Base-by-base conservation (phyloP, 768 basidiomycete genomes). In the Lactarius evosmus region DNA sequence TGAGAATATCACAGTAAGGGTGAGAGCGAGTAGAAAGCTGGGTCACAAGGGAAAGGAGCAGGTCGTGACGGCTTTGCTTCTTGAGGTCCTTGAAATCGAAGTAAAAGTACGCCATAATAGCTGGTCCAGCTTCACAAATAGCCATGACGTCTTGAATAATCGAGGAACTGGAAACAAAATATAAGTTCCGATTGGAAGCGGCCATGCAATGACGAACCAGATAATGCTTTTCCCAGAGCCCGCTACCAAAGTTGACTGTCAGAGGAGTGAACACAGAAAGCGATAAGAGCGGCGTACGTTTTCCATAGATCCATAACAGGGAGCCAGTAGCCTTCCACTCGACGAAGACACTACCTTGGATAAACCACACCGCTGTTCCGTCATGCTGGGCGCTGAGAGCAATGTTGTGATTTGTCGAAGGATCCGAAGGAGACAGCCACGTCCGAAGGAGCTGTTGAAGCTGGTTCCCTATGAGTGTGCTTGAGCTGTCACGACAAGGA, bases 221-320 rank as follows among this genome's bases (percentile, higher is more conserved):
- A 58, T 27, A 5, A 58, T 19, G 27, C 40, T 58, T 4, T 58
- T 58, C 8, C 56, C 56, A 32, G 56, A 32, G 7, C 56, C 56
- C 41, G 56, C 56, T 58, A 33, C 30, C 1, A 32, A n/a, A 29
- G 38, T 56, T 19, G 7, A 32, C 40, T 38, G 4, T 27, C 3
- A 56, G 25, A 16, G 5, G 4, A 2, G 33, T 25, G 36, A 25
- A 19, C 8, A 25, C 1, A 53, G 6, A 3, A 8, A 1, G 36
- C 22, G 22, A 27, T 2, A 25, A 29, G n/a, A n/a, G n/a, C n/a
- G n/a, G n/a, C 55, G 14, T 56, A 29, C 55, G 55, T 27, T 56
- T 56, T 27, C 36, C 38, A 4, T 56, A 25, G 22, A 56, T 29
- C 56, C 56, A 58, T 11, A 58, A 58, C 2, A 58, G 30, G 4